Evolutionary conservation across 805 yeast species (phyloP).

Genomic region (Diddensiella caesifluorescens): DNA sequence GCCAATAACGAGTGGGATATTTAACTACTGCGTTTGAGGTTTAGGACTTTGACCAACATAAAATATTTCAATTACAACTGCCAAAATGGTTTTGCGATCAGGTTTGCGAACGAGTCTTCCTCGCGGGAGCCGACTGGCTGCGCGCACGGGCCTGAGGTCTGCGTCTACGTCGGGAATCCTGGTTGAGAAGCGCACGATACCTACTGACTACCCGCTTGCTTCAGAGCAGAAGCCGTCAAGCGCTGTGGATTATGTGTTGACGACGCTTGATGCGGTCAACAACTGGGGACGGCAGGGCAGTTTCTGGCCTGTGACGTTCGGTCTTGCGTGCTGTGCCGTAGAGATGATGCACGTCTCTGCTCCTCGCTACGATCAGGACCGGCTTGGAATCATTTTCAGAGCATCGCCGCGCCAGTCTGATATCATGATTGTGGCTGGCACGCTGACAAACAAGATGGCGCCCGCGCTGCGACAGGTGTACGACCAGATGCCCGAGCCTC

Average conservation of each 20-base stretch:
- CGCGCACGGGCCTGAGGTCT: conserved; percentile 1
- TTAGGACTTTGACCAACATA: too few species aligned
- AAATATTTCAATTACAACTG: neutral
- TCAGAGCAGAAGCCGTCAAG: conserved; percentile 54
- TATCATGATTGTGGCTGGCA: conserved; percentile 89
- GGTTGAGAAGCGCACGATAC: conserved; percentile 32
- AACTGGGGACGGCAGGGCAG: conserved; percentile 91
- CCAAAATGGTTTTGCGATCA: conserved; percentile 1
- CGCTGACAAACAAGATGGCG: conserved; percentile 88
- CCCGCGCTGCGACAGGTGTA: conserved; percentile 89
- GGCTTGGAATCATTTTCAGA: conserved; percentile 88
- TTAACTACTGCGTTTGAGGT: too few species aligned
- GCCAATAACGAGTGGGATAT: too few species aligned
- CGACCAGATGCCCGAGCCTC: conserved; percentile 92
- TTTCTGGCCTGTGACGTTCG: conserved; percentile 91
- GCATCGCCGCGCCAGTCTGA: conserved; percentile 92
- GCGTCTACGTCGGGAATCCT: conserved; percentile 1
- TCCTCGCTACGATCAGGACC: conserved; percentile 87
- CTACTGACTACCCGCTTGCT: conserved; percentile 66
- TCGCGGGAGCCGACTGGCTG: neutral
- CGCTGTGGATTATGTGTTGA: conserved; percentile 73
- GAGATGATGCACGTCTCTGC: conserved; percentile 94
- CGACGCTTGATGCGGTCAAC: conserved; percentile 74
- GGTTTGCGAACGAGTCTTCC: neutral
- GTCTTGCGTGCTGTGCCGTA: conserved; percentile 89